Evolutionary conservation across 202 grass and related monocot species (phyloP), one percentile per base, ranked within the genome.

Genomic region (Bolboschoenoplectus hybrid): DNA sequence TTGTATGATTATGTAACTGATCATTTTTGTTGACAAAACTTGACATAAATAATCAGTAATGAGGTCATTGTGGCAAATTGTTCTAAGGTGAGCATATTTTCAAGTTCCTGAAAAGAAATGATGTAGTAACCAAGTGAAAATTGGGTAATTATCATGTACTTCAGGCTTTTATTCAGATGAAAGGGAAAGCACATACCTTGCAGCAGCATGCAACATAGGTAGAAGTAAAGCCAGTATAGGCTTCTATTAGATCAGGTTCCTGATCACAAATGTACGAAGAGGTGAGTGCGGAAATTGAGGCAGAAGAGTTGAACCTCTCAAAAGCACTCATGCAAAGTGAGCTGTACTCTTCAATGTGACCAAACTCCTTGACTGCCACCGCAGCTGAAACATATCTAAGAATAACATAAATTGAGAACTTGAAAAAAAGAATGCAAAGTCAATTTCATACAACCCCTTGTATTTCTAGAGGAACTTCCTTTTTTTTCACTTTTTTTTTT

Each of bases 201-300:
- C 88, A 87, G 86, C 96, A 98, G 87, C 90, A 94, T 53, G 89
- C 87, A 66, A 98, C 81, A 85, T 94, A 98, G 84, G 87, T 81
- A 85, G 93, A 98, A 86, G 93, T 83, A 81, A 98, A 98, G 85
- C 83, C 89, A 50, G 79, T 86, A 88, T 94, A 98, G 8, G 93
- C 93, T 94, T 98, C 96, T 67, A 94, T 86, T 76, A 98, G 86
- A 89, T 98, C 93, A 66, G 96, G 91, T 92, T 96, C 96, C 95
- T 95, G 91, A 82, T 98, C 96, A 91, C 93, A 95, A 70, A 87
- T 89, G 67, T 98, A 94, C 82, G 85, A 90, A 57, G 93, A 95
- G 91, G 85, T 92, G 47, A 98, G 91, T 83, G 90, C 75, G 53
- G 87, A 89, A 84, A 98, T 85, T 83, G 91, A 98, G 68, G 89